Base-by-base conservation (phyloP, 805 yeast genomes). In the Brettanomyces custersianus region DNA sequence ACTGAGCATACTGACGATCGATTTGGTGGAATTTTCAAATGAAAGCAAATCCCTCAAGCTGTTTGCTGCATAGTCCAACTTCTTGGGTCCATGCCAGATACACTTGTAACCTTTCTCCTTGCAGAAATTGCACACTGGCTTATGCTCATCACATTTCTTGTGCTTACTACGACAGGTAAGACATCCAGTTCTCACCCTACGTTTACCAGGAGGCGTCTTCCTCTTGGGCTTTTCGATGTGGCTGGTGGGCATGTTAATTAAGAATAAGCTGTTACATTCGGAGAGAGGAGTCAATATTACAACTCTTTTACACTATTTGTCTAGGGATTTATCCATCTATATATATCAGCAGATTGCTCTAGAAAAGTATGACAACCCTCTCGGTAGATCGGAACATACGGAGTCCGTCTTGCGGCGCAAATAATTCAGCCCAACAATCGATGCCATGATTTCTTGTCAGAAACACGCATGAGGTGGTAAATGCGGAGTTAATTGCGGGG, bases 101-200 rank as follows among this genome's bases (percentile, higher is more conserved):
- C 65, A 60, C 36, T 46, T 64, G 46, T 63, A 37, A 29, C 52
- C 45, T 41, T 66, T 65, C 6, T 52, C 40, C 9, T 49, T 34
- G 44, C 78, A 72, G 32, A 63, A 64, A 8, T 59, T 54, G 50
- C 80, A 73, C 21, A 66, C 66, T 2, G 79, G 78, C 31, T 60
- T 48, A 37, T 64, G 68, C 46, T 72, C 79, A 50, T 72, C 78
- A 51, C 79, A 70, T 45, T 70, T 70, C 58, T 69, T 66, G 45
- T 70, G 75, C 38, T 72, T 59, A 38, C 66, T 68, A 28, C 74
- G 59, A 45, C 76, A 70, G 6, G 75, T 70, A 32, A 68, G 52
- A 48, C 76, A 70, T 11, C 76, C 79, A 4, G 62, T 60, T 38
- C 61, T 45, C 4, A 57, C 68, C 30, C 66, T 48, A 43, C 60